Conservation (phyloP, 2,329 filamentous ascomycete genomes). For the Rhynchosporium secalis region DNA sequence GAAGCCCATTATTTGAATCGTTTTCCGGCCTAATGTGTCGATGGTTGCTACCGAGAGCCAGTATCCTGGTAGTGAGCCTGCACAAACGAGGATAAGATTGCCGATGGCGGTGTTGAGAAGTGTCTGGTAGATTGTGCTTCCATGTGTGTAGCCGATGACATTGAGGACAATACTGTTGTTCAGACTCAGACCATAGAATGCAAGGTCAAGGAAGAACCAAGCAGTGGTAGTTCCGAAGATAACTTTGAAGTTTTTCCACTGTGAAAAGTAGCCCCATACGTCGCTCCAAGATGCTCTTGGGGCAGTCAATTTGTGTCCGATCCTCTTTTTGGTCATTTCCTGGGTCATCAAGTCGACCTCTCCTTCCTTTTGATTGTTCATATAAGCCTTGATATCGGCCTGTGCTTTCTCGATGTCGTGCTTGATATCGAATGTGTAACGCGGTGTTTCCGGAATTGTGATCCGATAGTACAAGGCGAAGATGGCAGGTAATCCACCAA, state of each 20-base stretch:
- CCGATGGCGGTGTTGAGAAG: conserved; percentile 72
- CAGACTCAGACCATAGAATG: conserved; percentile 67
- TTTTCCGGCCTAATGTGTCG: conserved; percentile 77
- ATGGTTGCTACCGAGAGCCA: conserved; percentile 75
- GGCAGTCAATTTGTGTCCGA: conserved; percentile 55
- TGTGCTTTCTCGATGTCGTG: conserved; percentile 73
- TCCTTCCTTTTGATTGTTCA: conserved; percentile 62
- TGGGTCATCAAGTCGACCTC: conserved; percentile 62
- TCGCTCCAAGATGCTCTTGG: conserved; percentile 70
- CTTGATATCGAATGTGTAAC: conserved; percentile 82
- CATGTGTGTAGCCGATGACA: conserved; percentile 70
- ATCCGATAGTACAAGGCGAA: conserved; percentile 85
- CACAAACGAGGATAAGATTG: conserved; percentile 75
- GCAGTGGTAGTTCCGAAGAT: conserved; percentile 77
- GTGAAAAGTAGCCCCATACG: conserved; percentile 68
- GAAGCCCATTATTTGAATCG: conserved; percentile 69
- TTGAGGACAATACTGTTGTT: conserved; percentile 73
- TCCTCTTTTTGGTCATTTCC: conserved; percentile 52
- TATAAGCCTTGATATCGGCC: conserved; percentile 72
- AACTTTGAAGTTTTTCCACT: conserved; percentile 71
- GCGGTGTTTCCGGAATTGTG: conserved; percentile 84
- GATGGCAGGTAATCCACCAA: conserved; percentile 47
- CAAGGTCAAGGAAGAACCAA: conserved; percentile 65
- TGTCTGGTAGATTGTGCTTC: conserved; percentile 65
- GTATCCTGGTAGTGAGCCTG: conserved; percentile 78